Evolutionary conservation across 2,329 filamentous ascomycete species (phyloP).

Genomic region (Stemphylium vesicarium): DNA sequence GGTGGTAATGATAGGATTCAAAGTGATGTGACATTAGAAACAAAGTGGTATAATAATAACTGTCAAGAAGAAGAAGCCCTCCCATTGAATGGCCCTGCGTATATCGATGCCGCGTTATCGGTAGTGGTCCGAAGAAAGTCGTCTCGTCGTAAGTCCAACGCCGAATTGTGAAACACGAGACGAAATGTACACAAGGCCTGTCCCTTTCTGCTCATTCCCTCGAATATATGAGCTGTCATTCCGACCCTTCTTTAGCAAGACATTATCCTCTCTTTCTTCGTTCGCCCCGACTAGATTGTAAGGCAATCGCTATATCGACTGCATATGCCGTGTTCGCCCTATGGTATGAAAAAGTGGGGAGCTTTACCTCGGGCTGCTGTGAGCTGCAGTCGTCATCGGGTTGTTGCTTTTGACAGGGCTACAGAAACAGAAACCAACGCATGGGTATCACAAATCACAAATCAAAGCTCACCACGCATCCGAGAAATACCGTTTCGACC

Average conservation of each 20-base stretch:
- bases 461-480: conserved; percentile 38
- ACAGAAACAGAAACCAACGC: conserved; percentile 7
- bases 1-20: not conserved
- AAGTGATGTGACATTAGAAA: not conserved
- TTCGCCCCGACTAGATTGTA: not conserved
- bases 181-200: not conserved
- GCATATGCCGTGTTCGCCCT: not conserved
- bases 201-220: not conserved
- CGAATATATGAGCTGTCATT: not conserved
- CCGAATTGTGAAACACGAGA: not conserved
- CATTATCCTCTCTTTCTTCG: not conserved
- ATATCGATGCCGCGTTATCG: conserved; percentile 3
- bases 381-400: not conserved
- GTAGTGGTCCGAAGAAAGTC: conserved; percentile 6
- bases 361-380: not conserved
- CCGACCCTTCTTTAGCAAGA: not conserved
- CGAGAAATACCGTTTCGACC: conserved; percentile 59
- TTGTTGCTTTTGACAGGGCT: conserved; percentile 3
- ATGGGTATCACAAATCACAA: conserved; percentile 10
- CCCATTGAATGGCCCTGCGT: not conserved
- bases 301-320: not conserved
- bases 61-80: not conserved
- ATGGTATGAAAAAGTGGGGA: not conserved
- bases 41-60: not conserved
- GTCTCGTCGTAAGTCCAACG: conserved; percentile 23